phyloP scores from a whole-genome alignment of 2,329 filamentous ascomycete species.

The Geoglossum cookeanum region DNA sequence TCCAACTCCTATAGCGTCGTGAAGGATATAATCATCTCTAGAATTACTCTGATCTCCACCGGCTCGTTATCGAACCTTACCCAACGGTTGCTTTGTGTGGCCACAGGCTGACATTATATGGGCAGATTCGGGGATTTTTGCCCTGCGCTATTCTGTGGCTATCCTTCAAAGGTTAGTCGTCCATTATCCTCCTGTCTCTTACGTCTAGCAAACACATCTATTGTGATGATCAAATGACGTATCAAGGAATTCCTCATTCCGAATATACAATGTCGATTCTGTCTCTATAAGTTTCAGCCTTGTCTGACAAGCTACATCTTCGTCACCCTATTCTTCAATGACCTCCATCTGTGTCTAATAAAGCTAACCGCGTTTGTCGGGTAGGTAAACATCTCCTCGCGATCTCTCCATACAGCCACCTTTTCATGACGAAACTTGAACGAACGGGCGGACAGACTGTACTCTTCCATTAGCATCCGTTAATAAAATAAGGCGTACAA shows the following conservation, averaged over 20 bases:
- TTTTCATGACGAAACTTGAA: slow-evolving; percentile 43
- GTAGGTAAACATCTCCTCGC: slow-evolving; percentile 17
- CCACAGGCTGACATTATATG: not conserved
- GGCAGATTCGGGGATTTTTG: not conserved
- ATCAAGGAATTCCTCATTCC: slow-evolving; percentile 51
- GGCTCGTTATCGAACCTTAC: slow-evolving; percentile 2
- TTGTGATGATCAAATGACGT: slow-evolving; percentile 44
- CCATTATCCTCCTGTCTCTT: slow-evolving; percentile 6
- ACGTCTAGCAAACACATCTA: slow-evolving; percentile 5
- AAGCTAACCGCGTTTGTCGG: slow-evolving; percentile 9
- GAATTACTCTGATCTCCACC: slow-evolving; percentile 33
- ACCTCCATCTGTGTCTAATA: not conserved
- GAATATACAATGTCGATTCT: slow-evolving; percentile 45
- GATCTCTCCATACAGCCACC: slow-evolving; percentile 7
- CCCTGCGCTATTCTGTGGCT: not conserved
- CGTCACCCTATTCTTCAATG: not conserved
- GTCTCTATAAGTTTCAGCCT: slow-evolving; percentile 47
- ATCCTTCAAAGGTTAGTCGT: slow-evolving; percentile 4
- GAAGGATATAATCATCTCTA: slow-evolving; percentile 33
- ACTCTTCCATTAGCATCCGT: slow-evolving; percentile 31
- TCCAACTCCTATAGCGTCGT: slow-evolving; percentile 37
- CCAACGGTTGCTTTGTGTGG: not conserved
- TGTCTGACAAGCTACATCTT: slow-evolving; percentile 32
- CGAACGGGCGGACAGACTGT: slow-evolving; percentile 50
- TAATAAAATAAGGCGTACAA: slow-evolving; percentile 40